Conservation (phyloP, 108 stramenopile species). For the Poteriospumella lacustris region DNA sequence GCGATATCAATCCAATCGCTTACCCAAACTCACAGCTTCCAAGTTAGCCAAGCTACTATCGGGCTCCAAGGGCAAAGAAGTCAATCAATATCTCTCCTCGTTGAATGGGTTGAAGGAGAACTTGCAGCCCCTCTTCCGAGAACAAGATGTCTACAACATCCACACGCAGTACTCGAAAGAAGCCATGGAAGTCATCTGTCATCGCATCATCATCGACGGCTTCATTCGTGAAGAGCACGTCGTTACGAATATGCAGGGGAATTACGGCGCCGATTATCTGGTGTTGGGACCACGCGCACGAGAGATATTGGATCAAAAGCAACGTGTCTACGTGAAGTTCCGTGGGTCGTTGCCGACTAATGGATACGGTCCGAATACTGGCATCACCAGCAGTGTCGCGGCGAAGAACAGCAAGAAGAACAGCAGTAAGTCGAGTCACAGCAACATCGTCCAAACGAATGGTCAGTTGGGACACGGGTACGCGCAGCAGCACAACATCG, state of each 20-base stretch:
- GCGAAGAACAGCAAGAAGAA: not conserved
- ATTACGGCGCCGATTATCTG: conserved; percentile 18
- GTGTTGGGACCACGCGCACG: not conserved
- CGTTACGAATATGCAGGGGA: not conserved
- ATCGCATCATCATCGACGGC: not conserved
- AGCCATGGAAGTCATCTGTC: not conserved
- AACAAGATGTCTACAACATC: not conserved
- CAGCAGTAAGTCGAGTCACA: not conserved
- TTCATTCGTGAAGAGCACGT: conserved; percentile 10
- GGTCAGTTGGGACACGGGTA: too few species aligned
- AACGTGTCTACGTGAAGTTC: not conserved
- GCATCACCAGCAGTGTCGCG: not conserved
- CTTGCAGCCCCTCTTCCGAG: not conserved
- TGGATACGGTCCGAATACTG: not conserved
- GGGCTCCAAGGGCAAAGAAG: conserved; percentile 5
- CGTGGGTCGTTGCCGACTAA: not conserved
- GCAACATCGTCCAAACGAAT: not conserved
- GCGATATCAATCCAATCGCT: not conserved
- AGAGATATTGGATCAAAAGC: not conserved
- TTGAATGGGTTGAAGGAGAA: not conserved
- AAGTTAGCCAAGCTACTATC: conserved; percentile 3
- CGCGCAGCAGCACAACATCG: too few species aligned
- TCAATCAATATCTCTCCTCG: not conserved
- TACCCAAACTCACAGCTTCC: not conserved
- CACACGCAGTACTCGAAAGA: not conserved